Percentiles rank a stretch among this genome's conserved stretches.
Conservation (phyloP, 2,329 filamentous ascomycete species). For the Fonsecaea nubica region DNA sequence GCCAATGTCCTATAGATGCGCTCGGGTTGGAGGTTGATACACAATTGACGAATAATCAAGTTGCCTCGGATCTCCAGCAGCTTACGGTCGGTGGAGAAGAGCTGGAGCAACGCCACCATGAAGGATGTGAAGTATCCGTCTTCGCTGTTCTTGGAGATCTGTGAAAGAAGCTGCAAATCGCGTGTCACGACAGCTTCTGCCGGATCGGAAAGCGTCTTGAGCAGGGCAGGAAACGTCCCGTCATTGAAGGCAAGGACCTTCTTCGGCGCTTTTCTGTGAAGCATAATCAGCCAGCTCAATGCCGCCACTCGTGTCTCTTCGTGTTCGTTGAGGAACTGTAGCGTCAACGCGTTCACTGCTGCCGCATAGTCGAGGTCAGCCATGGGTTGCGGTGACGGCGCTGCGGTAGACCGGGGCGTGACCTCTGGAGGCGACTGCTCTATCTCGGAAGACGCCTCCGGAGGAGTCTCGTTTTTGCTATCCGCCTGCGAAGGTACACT, state of each 20-base stretch:
- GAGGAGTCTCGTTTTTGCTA: conserved; percentile 20
- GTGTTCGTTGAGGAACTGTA: conserved; percentile 95
- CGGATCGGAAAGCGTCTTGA: conserved; percentile 95
- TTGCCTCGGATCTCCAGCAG: conserved; percentile 92
- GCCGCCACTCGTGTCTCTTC: conserved; percentile 94
- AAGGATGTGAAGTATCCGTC: conserved; percentile 98
- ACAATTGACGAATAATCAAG: conserved; percentile 93
- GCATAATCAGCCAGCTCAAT: conserved; percentile 95
- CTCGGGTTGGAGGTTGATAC: conserved; percentile 89
- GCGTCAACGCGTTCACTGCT: conserved; percentile 87
- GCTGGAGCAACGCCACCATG: conserved; percentile 93
- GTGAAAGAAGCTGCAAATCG: conserved; percentile 89
- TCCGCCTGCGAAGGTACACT: conserved; percentile 40
- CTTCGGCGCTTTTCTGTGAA: conserved; percentile 90
- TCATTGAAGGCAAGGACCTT: conserved; percentile 96
- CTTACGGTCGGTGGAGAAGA: conserved; percentile 93
- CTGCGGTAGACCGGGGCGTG: conserved; percentile 52
- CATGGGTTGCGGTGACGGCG: conserved; percentile 51
- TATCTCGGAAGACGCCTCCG: conserved; percentile 24
- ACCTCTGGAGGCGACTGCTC: conserved; percentile 42
- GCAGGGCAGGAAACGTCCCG: conserved; percentile 90
- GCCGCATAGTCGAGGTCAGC: conserved; percentile 91
- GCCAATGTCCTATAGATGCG: conserved; percentile 94
- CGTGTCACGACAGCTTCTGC: conserved; percentile 95
- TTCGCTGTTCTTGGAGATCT: conserved; percentile 95